These are phyloP conservation scores for Cyclotella kingstonii DNA, from an alignment of 108 stramenopile species.

Conservation along the genomic window DNA sequence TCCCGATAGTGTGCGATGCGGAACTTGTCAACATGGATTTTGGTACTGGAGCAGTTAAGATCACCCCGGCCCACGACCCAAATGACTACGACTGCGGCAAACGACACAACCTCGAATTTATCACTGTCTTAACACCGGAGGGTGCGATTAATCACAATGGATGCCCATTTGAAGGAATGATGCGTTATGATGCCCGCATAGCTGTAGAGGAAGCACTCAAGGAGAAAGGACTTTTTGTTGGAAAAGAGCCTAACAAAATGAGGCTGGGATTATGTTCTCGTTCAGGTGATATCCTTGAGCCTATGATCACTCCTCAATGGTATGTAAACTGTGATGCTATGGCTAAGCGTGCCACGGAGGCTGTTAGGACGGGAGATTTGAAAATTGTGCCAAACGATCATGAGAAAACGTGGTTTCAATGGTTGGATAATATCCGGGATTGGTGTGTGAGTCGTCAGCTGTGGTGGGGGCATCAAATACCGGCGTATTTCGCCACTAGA, in stretches of 20 bases:
- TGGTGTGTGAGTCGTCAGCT: conserved; percentile 99
- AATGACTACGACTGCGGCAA: conserved; percentile 99
- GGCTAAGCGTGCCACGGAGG: conserved; percentile 92
- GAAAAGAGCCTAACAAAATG: conserved; percentile 97
- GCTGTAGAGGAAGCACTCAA: conserved; percentile 95
- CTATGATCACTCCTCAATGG: conserved; percentile 99
- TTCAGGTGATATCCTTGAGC: conserved; percentile 98
- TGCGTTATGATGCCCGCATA: conserved; percentile 97
- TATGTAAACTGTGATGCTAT: conserved; percentile 95
- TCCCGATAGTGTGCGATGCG: conserved; percentile 93
- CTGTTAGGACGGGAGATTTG: conserved; percentile 93
- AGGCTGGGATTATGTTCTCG: conserved; percentile 94
- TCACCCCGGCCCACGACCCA: conserved; percentile 99
- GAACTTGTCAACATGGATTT: conserved; percentile 97
- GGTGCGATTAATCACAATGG: conserved; percentile 92
- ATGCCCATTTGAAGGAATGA: conserved; percentile 91
- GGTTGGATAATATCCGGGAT: conserved; percentile 98
- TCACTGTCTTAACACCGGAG: conserved; percentile 86
- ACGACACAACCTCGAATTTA: conserved; percentile 93
- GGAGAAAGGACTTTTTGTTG: conserved; percentile 89
- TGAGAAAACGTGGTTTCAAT: conserved; percentile 95
- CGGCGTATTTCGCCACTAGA: conserved; percentile 95
- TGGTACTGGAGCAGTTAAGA: conserved; percentile 99
- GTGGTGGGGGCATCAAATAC: conserved; percentile 99
- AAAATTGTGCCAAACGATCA: conserved; percentile 92